Conservation (phyloP, 768 basidiomycete species). For the Lentinula detonsa region DNA sequence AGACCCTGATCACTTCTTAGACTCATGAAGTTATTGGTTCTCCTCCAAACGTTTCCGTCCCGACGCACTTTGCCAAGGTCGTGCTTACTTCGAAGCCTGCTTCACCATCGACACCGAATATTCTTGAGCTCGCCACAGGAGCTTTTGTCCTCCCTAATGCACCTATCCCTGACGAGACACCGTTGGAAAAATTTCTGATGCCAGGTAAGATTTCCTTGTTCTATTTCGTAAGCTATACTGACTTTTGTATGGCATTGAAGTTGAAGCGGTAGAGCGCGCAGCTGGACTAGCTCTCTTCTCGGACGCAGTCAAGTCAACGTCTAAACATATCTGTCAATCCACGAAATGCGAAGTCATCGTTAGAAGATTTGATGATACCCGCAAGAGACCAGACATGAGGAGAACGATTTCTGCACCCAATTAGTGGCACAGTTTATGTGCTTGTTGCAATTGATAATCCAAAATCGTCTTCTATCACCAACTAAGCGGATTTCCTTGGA, state of each 20-base stretch:
- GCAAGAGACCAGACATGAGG: conserved; percentile 53
- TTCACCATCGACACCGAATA: conserved; percentile 64
- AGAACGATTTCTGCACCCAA: conserved; percentile 50
- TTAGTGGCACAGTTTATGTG: conserved; percentile 13
- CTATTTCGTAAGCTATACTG: not conserved
- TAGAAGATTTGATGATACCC: conserved; percentile 86
- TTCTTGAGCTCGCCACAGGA: conserved; percentile 77
- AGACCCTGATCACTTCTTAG: conserved; percentile 30
- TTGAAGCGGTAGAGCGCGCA: conserved; percentile 88
- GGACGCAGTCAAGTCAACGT: conserved; percentile 61
- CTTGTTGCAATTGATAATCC: no score
- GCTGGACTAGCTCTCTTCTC: conserved; percentile 88
- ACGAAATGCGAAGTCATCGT: conserved; percentile 87
- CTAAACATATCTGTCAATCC: conserved; percentile 85
- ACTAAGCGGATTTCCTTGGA: no score
- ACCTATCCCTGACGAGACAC: conserved; percentile 79
- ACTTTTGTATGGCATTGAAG: conserved; percentile 29
- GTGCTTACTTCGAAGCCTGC: conserved; percentile 72
- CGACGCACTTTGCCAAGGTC: conserved; percentile 98
- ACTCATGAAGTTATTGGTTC: conserved; percentile 92
- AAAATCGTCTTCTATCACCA: no score
- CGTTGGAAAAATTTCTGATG: conserved; percentile 74
- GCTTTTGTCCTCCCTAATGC: conserved; percentile 97
- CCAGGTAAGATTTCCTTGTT: conserved; percentile 51
- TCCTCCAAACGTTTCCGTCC: conserved; percentile 87